A percentile compares a stretch with the other conserved stretches of the same genome.
Evolutionary conservation across 2,329 filamentous ascomycete species (phyloP).

Genomic region (Diaporthe capsici): DNA sequence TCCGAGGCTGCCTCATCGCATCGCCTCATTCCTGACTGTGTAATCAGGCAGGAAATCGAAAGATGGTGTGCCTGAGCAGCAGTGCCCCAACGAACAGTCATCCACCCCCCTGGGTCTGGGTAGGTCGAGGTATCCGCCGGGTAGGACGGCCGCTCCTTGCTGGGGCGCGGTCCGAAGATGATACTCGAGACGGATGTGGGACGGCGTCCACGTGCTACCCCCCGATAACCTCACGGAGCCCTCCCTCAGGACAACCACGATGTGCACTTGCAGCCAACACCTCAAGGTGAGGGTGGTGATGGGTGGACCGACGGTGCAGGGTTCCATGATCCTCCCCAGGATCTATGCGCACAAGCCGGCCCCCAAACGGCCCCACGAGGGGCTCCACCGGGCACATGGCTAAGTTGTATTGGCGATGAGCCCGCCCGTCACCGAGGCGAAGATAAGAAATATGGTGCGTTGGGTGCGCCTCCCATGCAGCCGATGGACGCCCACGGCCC

Average conservation of each 20-base stretch:
- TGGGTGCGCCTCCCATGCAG: constrained; percentile 18
- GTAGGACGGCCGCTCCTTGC: constrained; percentile 28
- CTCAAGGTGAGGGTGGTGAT: constrained; percentile 7
- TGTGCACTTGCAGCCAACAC: constrained; percentile 30
- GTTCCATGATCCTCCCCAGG: constrained; percentile 23
- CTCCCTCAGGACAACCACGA: constrained; percentile 4
- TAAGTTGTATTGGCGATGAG: constrained; percentile 21
- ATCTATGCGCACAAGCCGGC: constrained; percentile 23
- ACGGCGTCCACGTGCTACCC: constrained; percentile 3
- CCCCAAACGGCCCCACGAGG: constrained; percentile 25
- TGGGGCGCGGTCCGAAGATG: constrained; percentile 29
- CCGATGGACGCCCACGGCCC: constrained; percentile 10
- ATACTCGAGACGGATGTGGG: constrained; percentile 5
- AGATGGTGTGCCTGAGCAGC: constrained; percentile 35
- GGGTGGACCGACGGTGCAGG: constrained; percentile 17
- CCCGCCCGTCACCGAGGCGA: not conserved
- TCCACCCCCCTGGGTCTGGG: not conserved
- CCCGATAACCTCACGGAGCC: constrained; percentile 8
- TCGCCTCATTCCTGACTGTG: constrained; percentile 39
- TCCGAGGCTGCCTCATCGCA: constrained; percentile 21
- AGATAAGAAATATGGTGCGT: constrained; percentile 3
- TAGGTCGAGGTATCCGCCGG: constrained; percentile 25
- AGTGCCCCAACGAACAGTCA: constrained; percentile 35
- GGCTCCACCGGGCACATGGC: constrained; percentile 32
- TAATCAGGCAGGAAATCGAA: constrained; percentile 24